Evolutionary conservation across 2,329 filamentous ascomycete genomes (phyloP).

Genomic region (Aspergillus puulaauensis): DNA sequence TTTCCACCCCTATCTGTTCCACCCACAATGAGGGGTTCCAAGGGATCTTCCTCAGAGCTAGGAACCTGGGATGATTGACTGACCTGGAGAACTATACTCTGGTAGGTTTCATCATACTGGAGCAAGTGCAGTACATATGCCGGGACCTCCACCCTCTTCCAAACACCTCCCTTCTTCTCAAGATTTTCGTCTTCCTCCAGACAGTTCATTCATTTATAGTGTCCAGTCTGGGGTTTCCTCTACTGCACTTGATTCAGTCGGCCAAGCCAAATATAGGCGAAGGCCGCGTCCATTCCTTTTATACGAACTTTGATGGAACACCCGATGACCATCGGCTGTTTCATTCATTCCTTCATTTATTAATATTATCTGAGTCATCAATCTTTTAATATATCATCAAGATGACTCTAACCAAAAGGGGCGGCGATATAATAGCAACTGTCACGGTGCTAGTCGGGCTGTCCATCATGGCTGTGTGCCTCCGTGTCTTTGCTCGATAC

Average conservation of each 20-base stretch:
- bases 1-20: too few species aligned
- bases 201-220: not conserved
- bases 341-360: not conserved
- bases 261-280: not conserved
- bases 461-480: constrained; percentile 23
- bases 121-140: not conserved
- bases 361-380: too few species aligned
- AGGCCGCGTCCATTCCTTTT: not conserved
- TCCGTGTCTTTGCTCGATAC: constrained; percentile 28
- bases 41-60: too few species aligned
- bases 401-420: constrained; percentile 28
- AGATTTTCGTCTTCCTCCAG: not conserved
- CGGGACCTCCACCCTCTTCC: not conserved
- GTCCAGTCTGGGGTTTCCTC: not conserved
- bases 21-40: too few species aligned
- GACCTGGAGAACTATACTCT: not conserved
- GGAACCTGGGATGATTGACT: too few species aligned
- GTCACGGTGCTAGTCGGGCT: constrained; percentile 30
- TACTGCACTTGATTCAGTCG: not conserved
- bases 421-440: constrained; percentile 30
- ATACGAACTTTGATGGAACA: too few species aligned
- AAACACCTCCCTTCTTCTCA: not conserved
- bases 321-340: not conserved
- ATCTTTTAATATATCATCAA: not conserved
- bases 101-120: not conserved